Conservation (phyloP, 2,329 filamentous ascomycete species). For the Zasmidium angulare region DNA sequence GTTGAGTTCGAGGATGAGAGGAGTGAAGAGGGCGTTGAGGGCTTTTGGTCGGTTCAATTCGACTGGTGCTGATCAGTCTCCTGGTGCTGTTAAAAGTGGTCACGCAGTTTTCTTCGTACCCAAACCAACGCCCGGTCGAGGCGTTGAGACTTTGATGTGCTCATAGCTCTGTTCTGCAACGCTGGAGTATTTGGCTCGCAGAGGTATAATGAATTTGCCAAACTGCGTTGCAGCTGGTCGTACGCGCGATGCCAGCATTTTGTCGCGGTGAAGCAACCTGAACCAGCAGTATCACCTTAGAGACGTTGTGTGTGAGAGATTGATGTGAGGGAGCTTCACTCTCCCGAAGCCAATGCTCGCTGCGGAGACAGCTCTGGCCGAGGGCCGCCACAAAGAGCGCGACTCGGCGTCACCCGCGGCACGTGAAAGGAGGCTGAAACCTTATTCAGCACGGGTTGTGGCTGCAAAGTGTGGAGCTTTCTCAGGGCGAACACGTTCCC, state of each 20-base stretch:
- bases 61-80: constrained; percentile 54
- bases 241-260: constrained; percentile 39
- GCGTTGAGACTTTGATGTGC: constrained; percentile 76
- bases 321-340: not conserved
- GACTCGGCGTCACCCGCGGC: no score
- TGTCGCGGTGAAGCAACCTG: not conserved
- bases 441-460: not conserved
- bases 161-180: constrained; percentile 62
- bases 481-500: not conserved
- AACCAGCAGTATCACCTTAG: not conserved
- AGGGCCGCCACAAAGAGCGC: no score
- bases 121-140: constrained; percentile 85
- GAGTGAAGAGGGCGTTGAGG: constrained; percentile 88
- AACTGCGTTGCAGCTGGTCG: constrained; percentile 63
- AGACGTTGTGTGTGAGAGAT: not conserved
- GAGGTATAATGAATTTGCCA: constrained; percentile 58
- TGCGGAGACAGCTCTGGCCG: not conserved
- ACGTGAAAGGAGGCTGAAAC: constrained; percentile 1
- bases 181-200: constrained; percentile 53
- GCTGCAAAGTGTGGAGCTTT: not conserved
- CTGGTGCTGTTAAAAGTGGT: not conserved
- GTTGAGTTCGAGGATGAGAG: constrained; percentile 88
- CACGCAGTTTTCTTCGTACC: constrained; percentile 59
- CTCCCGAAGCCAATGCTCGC: not conserved
- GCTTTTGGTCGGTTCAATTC: constrained; percentile 93